Conservation (phyloP, 495 filamentous ascomycete species). For the Lasiosphaeris hirsuta region DNA sequence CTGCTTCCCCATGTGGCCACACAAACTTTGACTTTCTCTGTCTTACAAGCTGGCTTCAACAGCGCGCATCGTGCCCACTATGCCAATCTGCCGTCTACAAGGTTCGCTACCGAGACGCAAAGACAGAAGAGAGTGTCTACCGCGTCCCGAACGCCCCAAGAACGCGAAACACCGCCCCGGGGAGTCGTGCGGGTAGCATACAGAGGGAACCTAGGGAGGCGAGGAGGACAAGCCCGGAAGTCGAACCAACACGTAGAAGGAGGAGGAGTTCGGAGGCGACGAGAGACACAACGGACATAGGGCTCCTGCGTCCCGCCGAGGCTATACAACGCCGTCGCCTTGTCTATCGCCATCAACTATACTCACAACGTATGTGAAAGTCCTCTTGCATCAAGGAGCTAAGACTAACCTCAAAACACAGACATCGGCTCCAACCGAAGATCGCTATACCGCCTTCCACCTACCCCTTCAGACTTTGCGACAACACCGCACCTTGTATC, state of each 20-base stretch:
- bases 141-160: conserved; percentile 28
- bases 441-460: conserved; percentile 72
- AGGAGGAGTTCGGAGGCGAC: neutral
- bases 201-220: neutral
- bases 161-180: neutral
- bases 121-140: conserved; percentile 49
- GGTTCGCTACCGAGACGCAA: conserved; percentile 64
- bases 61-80: conserved; percentile 70
- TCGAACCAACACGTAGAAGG: conserved; percentile 9
- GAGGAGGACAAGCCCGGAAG: neutral
- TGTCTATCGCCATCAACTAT: conserved; percentile 73
- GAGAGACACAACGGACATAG: conserved; percentile 7
- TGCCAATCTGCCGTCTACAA: conserved; percentile 67
- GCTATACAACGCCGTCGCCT: conserved; percentile 66
- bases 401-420: neutral
- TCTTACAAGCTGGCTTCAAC: conserved; percentile 76
- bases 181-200: too few relatives aligned
- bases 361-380: conserved; percentile 62
- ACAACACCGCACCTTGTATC: conserved; percentile 65
- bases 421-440: conserved; percentile 70
- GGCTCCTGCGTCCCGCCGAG: conserved; percentile 38
- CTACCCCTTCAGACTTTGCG: conserved; percentile 65
- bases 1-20: conserved; percentile 74
- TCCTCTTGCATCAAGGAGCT: neutral
- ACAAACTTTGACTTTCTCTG: conserved; percentile 81